A percentile compares a stretch with the other conserved stretches of the same genome.
phyloP scores from a whole-genome alignment of 164 flowering plant genomes.

The Stephania yunnanensis region DNA sequence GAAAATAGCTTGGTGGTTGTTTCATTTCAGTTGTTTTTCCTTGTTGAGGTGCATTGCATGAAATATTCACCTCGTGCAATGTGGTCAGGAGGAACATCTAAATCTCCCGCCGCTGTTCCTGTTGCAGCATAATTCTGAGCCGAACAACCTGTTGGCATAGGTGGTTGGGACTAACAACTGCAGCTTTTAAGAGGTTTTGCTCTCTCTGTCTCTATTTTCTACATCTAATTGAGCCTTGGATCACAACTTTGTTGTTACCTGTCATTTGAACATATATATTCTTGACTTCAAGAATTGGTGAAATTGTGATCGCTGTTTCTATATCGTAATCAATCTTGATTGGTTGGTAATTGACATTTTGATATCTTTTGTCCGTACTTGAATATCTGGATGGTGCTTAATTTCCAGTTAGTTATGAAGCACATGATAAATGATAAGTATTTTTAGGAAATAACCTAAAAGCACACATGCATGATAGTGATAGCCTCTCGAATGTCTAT shows the following conservation, averaged over 20 bases:
- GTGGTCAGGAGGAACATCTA: background rate
- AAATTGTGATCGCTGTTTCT: background rate
- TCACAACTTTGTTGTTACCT: background rate
- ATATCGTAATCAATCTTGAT: background rate
- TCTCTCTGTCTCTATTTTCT: background rate
- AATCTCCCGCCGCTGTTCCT: background rate
- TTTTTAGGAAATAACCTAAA: too few species aligned
- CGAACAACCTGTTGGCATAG: background rate
- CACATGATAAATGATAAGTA: too few species aligned
- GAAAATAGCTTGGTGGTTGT: background rate
- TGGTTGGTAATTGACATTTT: background rate
- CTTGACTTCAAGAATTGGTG: background rate
- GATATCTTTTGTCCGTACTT: background rate
- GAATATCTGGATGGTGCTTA: background rate
- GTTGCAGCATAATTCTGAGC: background rate
- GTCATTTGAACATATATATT: background rate
- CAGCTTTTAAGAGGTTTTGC: background rate
- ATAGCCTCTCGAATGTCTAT: too few species aligned
- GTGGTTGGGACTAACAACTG: background rate
- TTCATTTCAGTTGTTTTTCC: background rate
- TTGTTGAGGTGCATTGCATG: background rate
- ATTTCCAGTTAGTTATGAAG: background rate
- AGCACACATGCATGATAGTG: too few species aligned
- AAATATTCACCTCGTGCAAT: background rate
- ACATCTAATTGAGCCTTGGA: background rate